Conservation (phyloP, 1,284 basidiomycete species). For the Pterulicium gracile region DNA sequence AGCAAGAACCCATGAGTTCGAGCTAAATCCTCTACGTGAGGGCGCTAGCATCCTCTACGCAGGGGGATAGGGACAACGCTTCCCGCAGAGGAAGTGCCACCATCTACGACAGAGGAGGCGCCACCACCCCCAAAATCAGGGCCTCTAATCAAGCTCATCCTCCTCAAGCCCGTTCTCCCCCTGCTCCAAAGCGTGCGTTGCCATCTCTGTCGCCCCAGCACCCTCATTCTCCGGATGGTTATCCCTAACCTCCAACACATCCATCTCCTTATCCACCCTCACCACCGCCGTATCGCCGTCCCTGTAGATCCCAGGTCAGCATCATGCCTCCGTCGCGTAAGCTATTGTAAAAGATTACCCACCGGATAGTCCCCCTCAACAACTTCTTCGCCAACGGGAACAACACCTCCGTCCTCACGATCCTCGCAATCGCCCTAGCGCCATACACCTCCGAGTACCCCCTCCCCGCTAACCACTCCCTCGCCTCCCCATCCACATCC, state of each 20-base stretch:
- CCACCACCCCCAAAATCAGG: too few relatives aligned
- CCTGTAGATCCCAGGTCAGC: conserved; percentile 11
- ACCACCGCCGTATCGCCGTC: conserved; percentile 22
- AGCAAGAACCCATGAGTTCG: too few relatives aligned
- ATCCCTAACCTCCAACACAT: conserved; percentile 19
- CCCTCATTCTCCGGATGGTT: conserved; percentile 16
- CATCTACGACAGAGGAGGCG: too few relatives aligned
- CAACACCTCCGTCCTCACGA: conserved; percentile 69
- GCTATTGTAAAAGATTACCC: conserved; percentile 14
- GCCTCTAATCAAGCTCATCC: not conserved
- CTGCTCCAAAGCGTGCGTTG: not conserved
- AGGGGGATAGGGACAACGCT: too few relatives aligned
- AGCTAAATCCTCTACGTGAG: too few relatives aligned
- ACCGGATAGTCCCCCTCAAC: conserved; percentile 68
- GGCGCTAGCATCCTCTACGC: too few relatives aligned
- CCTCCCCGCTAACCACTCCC: conserved; percentile 63
- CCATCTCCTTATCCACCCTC: conserved; percentile 10
- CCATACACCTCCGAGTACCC: conserved; percentile 87
- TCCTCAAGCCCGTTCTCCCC: not conserved
- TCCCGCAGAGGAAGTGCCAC: too few relatives aligned
- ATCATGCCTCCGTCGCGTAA: not conserved
- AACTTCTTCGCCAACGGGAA: conserved; percentile 73
- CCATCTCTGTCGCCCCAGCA: not conserved
- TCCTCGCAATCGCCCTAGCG: conserved; percentile 73
- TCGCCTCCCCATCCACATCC: conserved; percentile 56